These are phyloP conservation scores for Herpetomonas tarakana DNA, from an alignment of 208 protist genomes.

Conservation along the genomic window DNA sequence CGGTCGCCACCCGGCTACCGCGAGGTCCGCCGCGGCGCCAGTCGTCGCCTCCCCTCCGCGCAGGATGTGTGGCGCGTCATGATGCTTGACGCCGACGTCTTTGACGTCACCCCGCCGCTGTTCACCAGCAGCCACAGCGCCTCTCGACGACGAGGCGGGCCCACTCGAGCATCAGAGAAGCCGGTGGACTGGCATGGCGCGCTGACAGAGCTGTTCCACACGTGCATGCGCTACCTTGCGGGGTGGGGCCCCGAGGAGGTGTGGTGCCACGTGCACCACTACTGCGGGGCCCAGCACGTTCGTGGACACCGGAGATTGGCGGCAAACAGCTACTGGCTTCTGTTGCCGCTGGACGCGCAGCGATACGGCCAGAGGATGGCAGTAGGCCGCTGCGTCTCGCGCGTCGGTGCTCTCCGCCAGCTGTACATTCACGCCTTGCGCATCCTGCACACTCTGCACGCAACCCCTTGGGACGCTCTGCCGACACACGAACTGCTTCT, in stretches of 20 bases:
- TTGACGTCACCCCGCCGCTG: slow-evolving; percentile 41
- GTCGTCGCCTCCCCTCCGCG: slow-evolving; percentile 23
- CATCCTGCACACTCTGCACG: slow-evolving; percentile 32
- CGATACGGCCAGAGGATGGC: slow-evolving; percentile 41
- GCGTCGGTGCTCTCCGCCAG: slow-evolving; percentile 40
- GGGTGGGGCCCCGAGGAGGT: background rate
- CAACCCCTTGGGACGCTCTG: slow-evolving; percentile 42
- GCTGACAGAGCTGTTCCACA: slow-evolving; percentile 21
- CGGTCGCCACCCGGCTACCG: slow-evolving; percentile 63
- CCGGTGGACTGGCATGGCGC: background rate
- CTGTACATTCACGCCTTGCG: slow-evolving; percentile 65
- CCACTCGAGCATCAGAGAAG: too few relatives aligned
- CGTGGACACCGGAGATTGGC: slow-evolving; percentile 8
- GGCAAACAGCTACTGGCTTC: slow-evolving; percentile 74
- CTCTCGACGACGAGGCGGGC: too few relatives aligned
- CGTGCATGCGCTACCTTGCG: slow-evolving; percentile 14
- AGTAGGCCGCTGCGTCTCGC: slow-evolving; percentile 46
- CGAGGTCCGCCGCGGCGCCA: slow-evolving; percentile 16
- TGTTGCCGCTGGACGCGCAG: slow-evolving; percentile 38
- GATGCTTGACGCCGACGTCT: slow-evolving; percentile 41
- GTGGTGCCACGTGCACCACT: slow-evolving; percentile 23
- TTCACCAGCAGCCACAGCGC: slow-evolving; percentile 4
- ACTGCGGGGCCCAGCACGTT: slow-evolving; percentile 45
- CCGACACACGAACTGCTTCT: slow-evolving; percentile 1
- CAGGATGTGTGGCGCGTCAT: slow-evolving; percentile 57